Conservation (phyloP, 768 basidiomycete species). For the Sporobolomyces pararoseus region DNA sequence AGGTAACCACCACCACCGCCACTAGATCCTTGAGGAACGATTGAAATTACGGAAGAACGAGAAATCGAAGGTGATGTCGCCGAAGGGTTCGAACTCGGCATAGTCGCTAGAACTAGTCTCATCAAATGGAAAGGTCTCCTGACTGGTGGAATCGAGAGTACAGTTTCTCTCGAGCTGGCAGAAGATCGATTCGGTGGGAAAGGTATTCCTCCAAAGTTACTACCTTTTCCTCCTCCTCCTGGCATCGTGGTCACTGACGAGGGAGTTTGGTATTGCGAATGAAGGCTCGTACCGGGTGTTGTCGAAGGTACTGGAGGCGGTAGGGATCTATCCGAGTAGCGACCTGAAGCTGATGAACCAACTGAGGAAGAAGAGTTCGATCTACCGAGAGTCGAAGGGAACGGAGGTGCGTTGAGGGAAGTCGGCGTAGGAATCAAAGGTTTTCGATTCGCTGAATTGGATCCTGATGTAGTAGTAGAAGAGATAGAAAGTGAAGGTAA, state of each 20-base stretch:
- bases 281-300: background rate
- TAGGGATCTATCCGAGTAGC: slow-evolving; percentile 1
- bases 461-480: background rate
- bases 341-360: slow-evolving; percentile 11
- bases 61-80: background rate
- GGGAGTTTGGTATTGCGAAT: background rate
- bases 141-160: slow-evolving; percentile 50
- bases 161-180: slow-evolving; percentile 2
- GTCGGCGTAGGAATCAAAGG: slow-evolving; percentile 30
- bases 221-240: too few species aligned
- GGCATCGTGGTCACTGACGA: too few species aligned
- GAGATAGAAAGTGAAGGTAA: background rate
- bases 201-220: background rate
- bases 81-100: too few species aligned
- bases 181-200: slow-evolving; percentile 8
- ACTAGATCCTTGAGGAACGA: slow-evolving; percentile 40
- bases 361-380: slow-evolving; percentile 29
- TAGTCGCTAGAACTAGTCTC: slow-evolving; percentile 71
- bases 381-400: slow-evolving; percentile 9
- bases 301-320: background rate
- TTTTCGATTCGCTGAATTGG: slow-evolving; percentile 17
- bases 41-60: background rate
- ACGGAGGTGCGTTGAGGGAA: slow-evolving; percentile 9
- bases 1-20: slow-evolving; percentile 72
- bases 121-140: slow-evolving; percentile 89